phyloP scores from a whole-genome alignment of 768 basidiomycete species.

The Panus rudis region DNA sequence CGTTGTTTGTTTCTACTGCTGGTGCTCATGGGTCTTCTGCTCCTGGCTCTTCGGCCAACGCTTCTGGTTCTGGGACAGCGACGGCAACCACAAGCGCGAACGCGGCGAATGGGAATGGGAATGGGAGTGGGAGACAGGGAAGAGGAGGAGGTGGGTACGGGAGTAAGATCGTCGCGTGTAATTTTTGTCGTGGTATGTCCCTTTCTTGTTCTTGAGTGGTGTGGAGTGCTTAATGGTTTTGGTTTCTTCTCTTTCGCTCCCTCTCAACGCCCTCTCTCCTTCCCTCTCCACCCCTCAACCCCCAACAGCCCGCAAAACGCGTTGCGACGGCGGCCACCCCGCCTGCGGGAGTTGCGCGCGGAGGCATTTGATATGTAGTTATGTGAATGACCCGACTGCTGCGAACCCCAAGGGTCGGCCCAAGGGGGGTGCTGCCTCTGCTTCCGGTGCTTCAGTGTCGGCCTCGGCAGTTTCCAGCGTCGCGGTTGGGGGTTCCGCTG shows the following conservation, averaged over 20 bases:
- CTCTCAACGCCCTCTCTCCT: not conserved
- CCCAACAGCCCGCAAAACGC: slow-evolving; percentile 71
- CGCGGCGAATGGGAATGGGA: no score
- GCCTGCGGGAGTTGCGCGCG: slow-evolving; percentile 79
- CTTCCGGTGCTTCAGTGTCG: no score
- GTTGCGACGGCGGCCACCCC: slow-evolving; percentile 84
- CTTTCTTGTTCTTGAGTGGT: not conserved
- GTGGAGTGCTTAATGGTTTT: not conserved
- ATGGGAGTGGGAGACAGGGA: no score
- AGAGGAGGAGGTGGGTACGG: slow-evolving; percentile 61
- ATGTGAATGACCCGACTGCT: slow-evolving; percentile 56
- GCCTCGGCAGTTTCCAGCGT: no score
- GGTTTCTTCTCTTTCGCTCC: slow-evolving; percentile 3
- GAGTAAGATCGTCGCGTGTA: slow-evolving; percentile 83
- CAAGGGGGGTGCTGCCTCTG: not conserved
- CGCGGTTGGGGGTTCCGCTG: no score
- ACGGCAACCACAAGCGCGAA: no score
- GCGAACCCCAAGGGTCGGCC: slow-evolving; percentile 13
- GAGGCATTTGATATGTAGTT: slow-evolving; percentile 69
- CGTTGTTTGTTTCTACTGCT: slow-evolving; percentile 56
- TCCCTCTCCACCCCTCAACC: slow-evolving; percentile 9
- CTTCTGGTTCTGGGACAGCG: no score
- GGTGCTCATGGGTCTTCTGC: no score
- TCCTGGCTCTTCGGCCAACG: no score
- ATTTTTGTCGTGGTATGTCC: slow-evolving; percentile 76